Percentiles rank a stretch among this genome's conserved stretches.
Conservation (phyloP, 2,329 filamentous ascomycete species). For the Lachnellula cervina region DNA sequence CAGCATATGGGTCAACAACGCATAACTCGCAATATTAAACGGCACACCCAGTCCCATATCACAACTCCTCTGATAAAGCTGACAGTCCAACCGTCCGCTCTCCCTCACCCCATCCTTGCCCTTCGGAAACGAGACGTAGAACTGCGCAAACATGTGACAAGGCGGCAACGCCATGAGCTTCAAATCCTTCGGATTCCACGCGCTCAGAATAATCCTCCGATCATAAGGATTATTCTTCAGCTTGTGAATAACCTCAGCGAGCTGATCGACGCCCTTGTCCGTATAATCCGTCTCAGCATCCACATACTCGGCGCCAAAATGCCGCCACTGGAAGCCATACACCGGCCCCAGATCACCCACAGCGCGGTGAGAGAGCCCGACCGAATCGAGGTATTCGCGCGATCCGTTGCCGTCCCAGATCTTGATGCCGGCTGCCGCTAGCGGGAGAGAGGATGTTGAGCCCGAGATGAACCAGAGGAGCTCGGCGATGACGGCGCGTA, state of each 20-base stretch:
- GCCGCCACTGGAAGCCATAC: conserved; percentile 98
- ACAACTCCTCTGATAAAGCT: conserved; percentile 89
- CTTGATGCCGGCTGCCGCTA: conserved; percentile 78
- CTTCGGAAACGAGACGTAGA: conserved; percentile 45
- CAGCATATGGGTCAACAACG: conserved; percentile 90
- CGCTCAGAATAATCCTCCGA: conserved; percentile 80
- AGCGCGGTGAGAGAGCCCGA: conserved; percentile 75
- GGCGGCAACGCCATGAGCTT: conserved; percentile 87
- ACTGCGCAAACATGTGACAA: conserved; percentile 97
- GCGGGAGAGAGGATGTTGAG: conserved; percentile 70
- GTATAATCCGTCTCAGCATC: conserved; percentile 77
- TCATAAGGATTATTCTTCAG: conserved; percentile 81
- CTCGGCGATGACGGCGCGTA: conserved; percentile 83
- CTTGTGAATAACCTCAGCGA: conserved; percentile 85
- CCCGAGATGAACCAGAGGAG: conserved; percentile 94
- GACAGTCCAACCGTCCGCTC: conserved; percentile 73
- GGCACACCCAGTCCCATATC: conserved; percentile 95
- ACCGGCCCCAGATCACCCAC: conserved; percentile 91
- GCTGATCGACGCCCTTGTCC: conserved; percentile 86
- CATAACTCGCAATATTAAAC: conserved; percentile 96
- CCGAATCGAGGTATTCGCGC: conserved; percentile 80
- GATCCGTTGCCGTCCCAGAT: conserved; percentile 99
- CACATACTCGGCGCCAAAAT: conserved; percentile 89
- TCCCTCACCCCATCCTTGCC: conserved; percentile 32
- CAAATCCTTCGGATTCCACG: conserved; percentile 89